Base-by-base conservation (phyloP, 1,139 yeast species). In the Candida neerlandica region DNA sequence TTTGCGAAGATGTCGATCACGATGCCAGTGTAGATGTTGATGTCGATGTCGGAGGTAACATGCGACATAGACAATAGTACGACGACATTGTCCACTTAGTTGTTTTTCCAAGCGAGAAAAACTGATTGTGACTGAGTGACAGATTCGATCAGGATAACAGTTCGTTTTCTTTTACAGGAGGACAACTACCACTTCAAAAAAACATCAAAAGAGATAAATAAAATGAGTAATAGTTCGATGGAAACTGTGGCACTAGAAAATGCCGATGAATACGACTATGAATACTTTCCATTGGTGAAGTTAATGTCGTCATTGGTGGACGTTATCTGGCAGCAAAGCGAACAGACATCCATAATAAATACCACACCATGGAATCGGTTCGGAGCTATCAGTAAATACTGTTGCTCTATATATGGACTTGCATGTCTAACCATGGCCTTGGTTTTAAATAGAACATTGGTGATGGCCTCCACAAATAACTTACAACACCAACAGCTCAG, bases 401-500 rank as follows among this genome's bases (percentile, higher is more conserved):
- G 71, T 49, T 68, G 69, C 48, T 71, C 77, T 7, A 55, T 67
- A 23, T 73, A 73, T 49, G 78, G 77, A 1, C 52, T 72, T 10
- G 50, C 71, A 43, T 64, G 91, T 63, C 77, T 86, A 74, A 66
- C 79, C 10, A 83, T 86, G 77, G 89, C 90, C 0, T 72, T 86
- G 3, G 60, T 85, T 1, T 68, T 86, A 60, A 86, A 86, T 63
- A 67, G 92, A 48, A 84, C 89, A 0, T 70, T 82, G 49, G 84
- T 82, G 5, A 81, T 86, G 68, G 91, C 91, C 0, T 77, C 86
- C 6, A 77, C 86, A 0, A 71, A 86, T 55, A 59, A 57, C n/a
- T 53, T 60, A 37, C 57, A 64, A 16, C 48, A 52, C 21, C 70
- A 65, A 44, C 69, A 63, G 46, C 30, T 55, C 32, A 43, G 67